phyloP scores from a whole-genome alignment of 2,329 filamentous ascomycete genomes.

The Botrytis medusae region DNA sequence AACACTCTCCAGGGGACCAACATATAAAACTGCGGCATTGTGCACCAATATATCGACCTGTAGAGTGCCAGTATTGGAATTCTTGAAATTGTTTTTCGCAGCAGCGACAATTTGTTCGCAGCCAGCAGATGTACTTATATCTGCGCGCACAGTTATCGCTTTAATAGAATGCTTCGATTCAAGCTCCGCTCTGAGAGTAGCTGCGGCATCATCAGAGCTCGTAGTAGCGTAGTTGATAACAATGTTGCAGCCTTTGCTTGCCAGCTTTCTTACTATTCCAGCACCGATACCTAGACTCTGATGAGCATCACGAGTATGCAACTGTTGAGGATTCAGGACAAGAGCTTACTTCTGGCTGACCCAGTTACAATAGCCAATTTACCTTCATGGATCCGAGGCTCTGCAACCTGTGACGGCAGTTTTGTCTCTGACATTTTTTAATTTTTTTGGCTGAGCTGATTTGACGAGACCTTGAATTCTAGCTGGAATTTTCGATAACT shows the following conservation, averaged over 20 bases:
- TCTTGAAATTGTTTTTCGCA: conserved; percentile 42
- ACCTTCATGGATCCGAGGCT: conserved; percentile 50
- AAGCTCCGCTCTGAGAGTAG: conserved; percentile 54
- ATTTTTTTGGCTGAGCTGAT: neutral
- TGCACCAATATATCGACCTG: conserved; percentile 81
- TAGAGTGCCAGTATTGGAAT: conserved; percentile 49
- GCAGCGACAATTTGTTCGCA: conserved; percentile 57
- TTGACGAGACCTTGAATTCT: too few relatives aligned
- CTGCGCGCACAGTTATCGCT: conserved; percentile 63
- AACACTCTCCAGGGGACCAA: conserved; percentile 62
- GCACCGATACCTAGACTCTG: conserved; percentile 63
- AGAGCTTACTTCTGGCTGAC: conserved; percentile 64
- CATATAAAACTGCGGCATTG: conserved; percentile 71
- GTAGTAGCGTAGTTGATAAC: conserved; percentile 64
- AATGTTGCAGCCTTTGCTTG: conserved; percentile 60
- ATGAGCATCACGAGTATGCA: conserved; percentile 8
- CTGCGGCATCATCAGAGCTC: conserved; percentile 52
- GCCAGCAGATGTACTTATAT: conserved; percentile 61
- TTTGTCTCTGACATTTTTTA: neutral
- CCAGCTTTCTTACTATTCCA: conserved; percentile 61
- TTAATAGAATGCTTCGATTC: conserved; percentile 55
- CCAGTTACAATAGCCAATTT: conserved; percentile 77
- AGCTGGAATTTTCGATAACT: neutral
- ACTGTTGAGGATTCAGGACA: neutral
- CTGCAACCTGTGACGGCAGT: conserved; percentile 39